phyloP scores from a whole-genome alignment of 106 monocot genomes.

The Ottelia alismoides region DNA sequence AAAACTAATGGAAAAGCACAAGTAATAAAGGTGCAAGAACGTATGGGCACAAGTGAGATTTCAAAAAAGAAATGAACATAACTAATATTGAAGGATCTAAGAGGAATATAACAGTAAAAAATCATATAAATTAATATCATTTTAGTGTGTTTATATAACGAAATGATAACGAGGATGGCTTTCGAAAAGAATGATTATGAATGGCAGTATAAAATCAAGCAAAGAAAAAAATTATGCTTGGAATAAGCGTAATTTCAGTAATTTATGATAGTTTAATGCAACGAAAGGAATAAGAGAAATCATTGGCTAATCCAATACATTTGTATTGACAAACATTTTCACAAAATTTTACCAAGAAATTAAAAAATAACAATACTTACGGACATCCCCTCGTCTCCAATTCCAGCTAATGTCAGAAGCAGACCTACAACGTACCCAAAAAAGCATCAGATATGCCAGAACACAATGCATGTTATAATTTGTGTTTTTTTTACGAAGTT shows the following conservation, averaged over 20 bases:
- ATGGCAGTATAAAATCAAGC: not conserved
- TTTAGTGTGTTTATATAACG: no score
- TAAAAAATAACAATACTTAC: slow-evolving; percentile 34
- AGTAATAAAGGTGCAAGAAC: no score
- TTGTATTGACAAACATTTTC: not conserved
- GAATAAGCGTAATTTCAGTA: no score
- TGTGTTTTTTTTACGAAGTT: not conserved
- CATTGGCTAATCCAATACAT: not conserved
- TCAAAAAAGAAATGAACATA: no score
- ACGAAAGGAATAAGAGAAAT: not conserved
- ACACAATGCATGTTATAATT: no score
- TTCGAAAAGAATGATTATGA: not conserved
- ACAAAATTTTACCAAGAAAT: not conserved
- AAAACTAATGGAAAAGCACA: no score
- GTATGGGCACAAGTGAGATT: no score
- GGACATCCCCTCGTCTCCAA: slow-evolving; percentile 95
- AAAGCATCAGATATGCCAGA: not conserved
- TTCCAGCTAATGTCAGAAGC: slow-evolving; percentile 80
- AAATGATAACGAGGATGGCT: no score
- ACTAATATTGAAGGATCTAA: no score
- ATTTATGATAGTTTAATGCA: no score
- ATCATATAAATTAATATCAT: no score
- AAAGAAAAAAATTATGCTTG: not conserved
- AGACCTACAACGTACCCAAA: slow-evolving; percentile 39
- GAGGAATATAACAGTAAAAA: no score